A percentile compares a stretch with the other conserved stretches of the same genome.
Conservation (phyloP, 306 rosid genomes). For the Lagenaria siceraria region DNA sequence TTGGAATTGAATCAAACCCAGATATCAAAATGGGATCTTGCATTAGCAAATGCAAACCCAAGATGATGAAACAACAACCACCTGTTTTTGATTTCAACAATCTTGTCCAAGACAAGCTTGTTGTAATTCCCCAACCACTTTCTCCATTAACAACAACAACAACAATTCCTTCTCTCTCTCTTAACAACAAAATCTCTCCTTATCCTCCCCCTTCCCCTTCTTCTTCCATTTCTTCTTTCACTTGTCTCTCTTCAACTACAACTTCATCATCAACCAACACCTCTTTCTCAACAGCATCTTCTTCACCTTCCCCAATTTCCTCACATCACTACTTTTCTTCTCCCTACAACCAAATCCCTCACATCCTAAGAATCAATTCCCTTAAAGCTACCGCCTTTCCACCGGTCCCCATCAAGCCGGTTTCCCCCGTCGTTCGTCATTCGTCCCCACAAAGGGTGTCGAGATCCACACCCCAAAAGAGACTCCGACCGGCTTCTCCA, state of each 20-base stretch:
- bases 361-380: conserved; percentile 45
- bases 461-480: conserved; percentile 32
- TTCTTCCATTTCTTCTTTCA: conserved; percentile 36
- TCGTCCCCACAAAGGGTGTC: conserved; percentile 5
- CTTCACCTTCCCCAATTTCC: conserved; percentile 37
- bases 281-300: conserved; percentile 34
- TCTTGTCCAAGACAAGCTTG: conserved; percentile 33
- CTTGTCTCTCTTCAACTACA: conserved; percentile 26
- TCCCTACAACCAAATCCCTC: conserved; percentile 58
- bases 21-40: conserved; percentile 62
- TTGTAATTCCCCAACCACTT: conserved; percentile 28
- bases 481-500: conserved; percentile 28
- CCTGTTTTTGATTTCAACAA: background rate
- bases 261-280: conserved; percentile 22
- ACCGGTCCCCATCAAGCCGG: background rate
- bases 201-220: conserved; percentile 58
- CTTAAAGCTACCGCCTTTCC: conserved; percentile 27
- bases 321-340: conserved; percentile 62
- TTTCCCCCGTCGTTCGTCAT: background rate
- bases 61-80: background rate
- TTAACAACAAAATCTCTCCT: conserved; percentile 27
- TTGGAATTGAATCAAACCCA: background rate
- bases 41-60: conserved; percentile 82
- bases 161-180: conserved; percentile 6
- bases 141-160: background rate